Evolutionary conservation across 179 eudicot species (phyloP), one percentile per base, ranked within the genome.

Genomic region (Patellifolia procumbens): DNA sequence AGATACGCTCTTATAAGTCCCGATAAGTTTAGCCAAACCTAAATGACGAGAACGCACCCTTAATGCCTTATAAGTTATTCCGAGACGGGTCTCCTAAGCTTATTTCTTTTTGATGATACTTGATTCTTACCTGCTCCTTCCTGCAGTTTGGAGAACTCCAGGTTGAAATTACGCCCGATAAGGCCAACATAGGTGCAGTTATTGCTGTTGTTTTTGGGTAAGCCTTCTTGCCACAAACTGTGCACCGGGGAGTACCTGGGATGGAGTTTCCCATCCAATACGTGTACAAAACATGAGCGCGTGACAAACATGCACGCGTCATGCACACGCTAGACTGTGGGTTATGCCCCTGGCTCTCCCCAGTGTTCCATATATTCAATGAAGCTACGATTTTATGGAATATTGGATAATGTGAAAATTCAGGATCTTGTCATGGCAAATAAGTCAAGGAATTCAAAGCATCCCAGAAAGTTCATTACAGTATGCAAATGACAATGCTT

Each of bases 131-230:
- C 35, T 73, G 61, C 51, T 70, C 29, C 26, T 78, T 60, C 74
- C 24, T 86, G 85, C 92, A 95, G 99, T 92, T 93, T 81, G 99
- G 99, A 56, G 91, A 88, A 61, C 97, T 95, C 81, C 97, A 95
- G 77, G 91, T 95, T 70, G 97, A 84, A 84, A 61, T 95, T 68
- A 89, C 99, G 43, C 85, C 91, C 31, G 86, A 86, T 59, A 93
- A 88, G 76, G 97, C 99, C 74, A 82, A 86, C 67, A 86, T 88
- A 68, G 99, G 99, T 5, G 93, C 99, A 67, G 88, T 74, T 9
- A 91, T 95, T 76, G 91, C 84, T 75, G 81, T 90, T 51, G 81
- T 80, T 61, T 95, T 88, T 48, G 97, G 91, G 99, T 95, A 90
- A 43, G 16, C 68, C 15, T 46, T 48, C 76, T 60, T 77, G 35